Evolutionary conservation across 495 filamentous ascomycete genomes (phyloP).

Genomic region (Darksidea phi): DNA sequence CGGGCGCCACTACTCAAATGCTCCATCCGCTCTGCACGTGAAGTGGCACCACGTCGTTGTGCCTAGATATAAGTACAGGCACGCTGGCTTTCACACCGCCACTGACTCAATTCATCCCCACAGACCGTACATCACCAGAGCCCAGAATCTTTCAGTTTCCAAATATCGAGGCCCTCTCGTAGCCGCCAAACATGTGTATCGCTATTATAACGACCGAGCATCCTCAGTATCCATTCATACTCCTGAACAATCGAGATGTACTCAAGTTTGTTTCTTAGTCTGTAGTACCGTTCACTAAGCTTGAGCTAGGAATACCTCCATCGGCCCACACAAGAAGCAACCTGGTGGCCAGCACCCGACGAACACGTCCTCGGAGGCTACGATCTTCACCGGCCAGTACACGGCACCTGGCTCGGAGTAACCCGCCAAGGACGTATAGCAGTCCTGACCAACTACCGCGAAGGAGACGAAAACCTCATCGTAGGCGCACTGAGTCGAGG

Average conservation of each 20-base stretch:
- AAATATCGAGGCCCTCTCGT: conserved; percentile 4
- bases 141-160: too few species aligned
- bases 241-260: conserved; percentile 92
- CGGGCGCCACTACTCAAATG: too few species aligned
- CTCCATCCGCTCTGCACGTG: too few species aligned
- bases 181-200: conserved; percentile 74
- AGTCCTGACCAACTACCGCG: conserved; percentile 91
- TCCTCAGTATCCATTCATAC: conserved; percentile 82
- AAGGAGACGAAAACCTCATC: conserved; percentile 58
- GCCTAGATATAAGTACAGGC: too few species aligned
- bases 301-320: conserved; percentile 67
- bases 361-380: conserved; percentile 64
- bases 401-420: conserved; percentile 93
- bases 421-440: conserved; percentile 82
- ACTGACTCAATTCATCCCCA: background rate
- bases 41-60: too few species aligned
- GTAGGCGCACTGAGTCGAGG: conserved; percentile 69
- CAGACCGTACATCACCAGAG: too few species aligned
- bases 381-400: conserved; percentile 62
- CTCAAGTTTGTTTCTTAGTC: conserved; percentile 14
- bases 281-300: conserved; percentile 5
- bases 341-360: conserved; percentile 75
- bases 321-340: conserved; percentile 77
- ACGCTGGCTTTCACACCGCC: too few species aligned
- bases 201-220: conserved; percentile 85